Conservation (phyloP, 768 basidiomycete species). For the Naganishia onofrii region DNA sequence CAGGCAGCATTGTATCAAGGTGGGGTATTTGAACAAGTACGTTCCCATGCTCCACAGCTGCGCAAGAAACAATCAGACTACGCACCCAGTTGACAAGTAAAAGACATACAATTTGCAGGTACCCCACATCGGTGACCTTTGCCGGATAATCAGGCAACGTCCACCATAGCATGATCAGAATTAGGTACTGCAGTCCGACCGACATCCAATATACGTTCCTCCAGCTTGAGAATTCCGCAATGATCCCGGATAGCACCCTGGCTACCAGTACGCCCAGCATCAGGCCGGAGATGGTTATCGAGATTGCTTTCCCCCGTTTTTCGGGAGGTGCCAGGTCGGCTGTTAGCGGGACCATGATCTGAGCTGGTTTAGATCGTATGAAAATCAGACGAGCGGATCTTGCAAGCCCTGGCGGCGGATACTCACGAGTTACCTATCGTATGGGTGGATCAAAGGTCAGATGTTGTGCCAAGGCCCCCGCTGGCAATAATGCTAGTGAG, state of each 20-base stretch:
- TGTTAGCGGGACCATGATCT: slow-evolving; percentile 69
- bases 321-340: slow-evolving; percentile 77
- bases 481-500: background rate
- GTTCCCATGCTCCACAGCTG: slow-evolving; percentile 66
- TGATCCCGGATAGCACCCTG: slow-evolving; percentile 54
- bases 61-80: background rate
- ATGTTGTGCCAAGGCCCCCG: too few relatives aligned
- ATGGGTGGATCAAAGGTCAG: background rate
- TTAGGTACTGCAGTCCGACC: slow-evolving; percentile 64
- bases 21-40: slow-evolving; percentile 72
- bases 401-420: too few relatives aligned
- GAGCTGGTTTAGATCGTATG: slow-evolving; percentile 33
- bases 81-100: too few relatives aligned
- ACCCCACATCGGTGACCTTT: slow-evolving; percentile 62
- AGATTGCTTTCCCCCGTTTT: slow-evolving; percentile 69
- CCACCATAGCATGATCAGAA: slow-evolving; percentile 63
- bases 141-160: slow-evolving; percentile 80
- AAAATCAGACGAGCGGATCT: slow-evolving; percentile 37
- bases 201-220: slow-evolving; percentile 74
- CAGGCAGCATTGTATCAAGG: slow-evolving; percentile 65
- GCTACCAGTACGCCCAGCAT: slow-evolving; percentile 45
- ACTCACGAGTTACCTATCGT: slow-evolving; percentile 11
- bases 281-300: slow-evolving; percentile 57
- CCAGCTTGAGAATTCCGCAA: slow-evolving; percentile 71
- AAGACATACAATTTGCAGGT: slow-evolving; percentile 57